Base-by-base conservation (phyloP, 805 yeast genomes). In the Ogataea haglerorum region DNA sequence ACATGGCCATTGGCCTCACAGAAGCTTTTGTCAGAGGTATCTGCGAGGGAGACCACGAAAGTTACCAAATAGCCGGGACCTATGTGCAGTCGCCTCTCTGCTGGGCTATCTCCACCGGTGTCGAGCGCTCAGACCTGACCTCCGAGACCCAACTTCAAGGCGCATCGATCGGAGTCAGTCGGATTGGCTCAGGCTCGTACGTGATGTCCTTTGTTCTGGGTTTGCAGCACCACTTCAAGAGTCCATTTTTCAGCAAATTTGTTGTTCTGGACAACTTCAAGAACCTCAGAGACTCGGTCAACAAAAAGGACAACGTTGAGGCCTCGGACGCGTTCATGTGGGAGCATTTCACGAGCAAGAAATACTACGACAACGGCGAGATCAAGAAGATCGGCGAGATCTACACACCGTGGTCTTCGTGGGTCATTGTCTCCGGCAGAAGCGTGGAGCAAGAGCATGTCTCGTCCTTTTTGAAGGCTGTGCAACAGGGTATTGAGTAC, bases 371-470 rank as follows among this genome's bases (percentile, higher is more conserved):
- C 55, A 73, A 66, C 40, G 74, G 77, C 15, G 96, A 88, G 53
- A 81, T 90, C 64, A 86, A 84, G 64, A 69, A 76, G 51, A 80
- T 89, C 45, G 97, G 95, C 12, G 86, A 85, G 49, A 88, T 89
- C 42, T 85, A 84, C 64, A 89, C 97, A 0, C 97, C 97, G 14
- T 89, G 97, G 97, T 91, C 96, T 9, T 85, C 95, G 2, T 89
- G 96, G 96, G 90, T 87, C 12, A 72, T 88, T 35, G 77, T 79
- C 15, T 78, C 78, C 5, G 62, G 72, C 38, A 55, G 65, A 12
- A 67, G 64, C n/a, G 50, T 72, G 5, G 60, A 57, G 6, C 49
- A 52, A 2, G 57, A 46, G 6, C 52, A 4, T 6, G 50, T 72
- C 30, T 40, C 44, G 3, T 52, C 51, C 2, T 82, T 88, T 45